phyloP scores from a whole-genome alignment of 345 rosid genomes.

The Mangifera indica region DNA sequence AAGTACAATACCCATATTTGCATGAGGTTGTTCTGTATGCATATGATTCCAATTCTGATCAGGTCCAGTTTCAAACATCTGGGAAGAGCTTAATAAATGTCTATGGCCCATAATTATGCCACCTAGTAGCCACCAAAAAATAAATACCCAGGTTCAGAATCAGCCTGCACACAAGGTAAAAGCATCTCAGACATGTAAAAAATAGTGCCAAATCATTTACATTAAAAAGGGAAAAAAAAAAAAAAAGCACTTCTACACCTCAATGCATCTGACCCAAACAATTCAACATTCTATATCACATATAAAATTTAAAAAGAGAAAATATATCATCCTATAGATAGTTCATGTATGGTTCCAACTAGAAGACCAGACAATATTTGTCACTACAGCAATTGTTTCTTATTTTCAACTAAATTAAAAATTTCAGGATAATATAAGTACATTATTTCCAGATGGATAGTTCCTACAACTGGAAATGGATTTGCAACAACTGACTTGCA shows the following conservation, averaged over 20 bases:
- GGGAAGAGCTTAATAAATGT: conserved; percentile 50
- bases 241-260: neutral
- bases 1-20: conserved; percentile 46
- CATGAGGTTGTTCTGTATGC: conserved; percentile 54
- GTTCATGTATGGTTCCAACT: neutral
- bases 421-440: neutral
- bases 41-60: conserved; percentile 68
- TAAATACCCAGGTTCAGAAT: conserved; percentile 24
- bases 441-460: neutral
- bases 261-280: neutral
- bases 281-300: conserved; percentile 7
- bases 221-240: neutral
- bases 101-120: conserved; percentile 61
- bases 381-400: neutral
- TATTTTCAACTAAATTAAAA: neutral
- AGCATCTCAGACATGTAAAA: conserved; percentile 14
- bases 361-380: neutral
- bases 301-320: conserved; percentile 8
- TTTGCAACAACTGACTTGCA: neutral
- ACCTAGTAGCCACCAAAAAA: conserved; percentile 6
- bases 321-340: neutral
- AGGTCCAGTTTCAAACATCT: conserved; percentile 54
- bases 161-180: conserved; percentile 40
- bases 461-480: neutral
- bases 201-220: conserved; percentile 13